phyloP scores from a whole-genome alignment of 2,329 filamentous ascomycete genomes.

The Aspergillus pseudoviridinutans region DNA sequence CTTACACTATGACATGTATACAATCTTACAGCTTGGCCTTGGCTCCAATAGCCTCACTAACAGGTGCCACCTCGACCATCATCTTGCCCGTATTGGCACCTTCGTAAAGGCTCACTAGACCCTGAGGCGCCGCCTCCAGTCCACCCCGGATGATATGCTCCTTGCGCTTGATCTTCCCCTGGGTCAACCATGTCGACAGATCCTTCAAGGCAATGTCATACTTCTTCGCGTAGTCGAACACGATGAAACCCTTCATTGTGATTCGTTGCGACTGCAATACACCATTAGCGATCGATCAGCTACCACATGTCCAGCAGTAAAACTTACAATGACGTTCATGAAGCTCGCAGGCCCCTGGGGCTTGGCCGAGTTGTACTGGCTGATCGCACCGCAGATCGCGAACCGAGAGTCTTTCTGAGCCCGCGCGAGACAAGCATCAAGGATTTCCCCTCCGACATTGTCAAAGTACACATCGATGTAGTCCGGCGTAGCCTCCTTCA shows the following conservation, averaged over 20 bases:
- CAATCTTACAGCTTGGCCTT: slow-evolving; percentile 42
- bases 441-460: slow-evolving; percentile 69
- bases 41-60: slow-evolving; percentile 26
- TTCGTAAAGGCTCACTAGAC: slow-evolving; percentile 60
- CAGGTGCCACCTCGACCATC: slow-evolving; percentile 42
- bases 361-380: slow-evolving; percentile 60
- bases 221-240: slow-evolving; percentile 62
- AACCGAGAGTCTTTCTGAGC: slow-evolving; percentile 62
- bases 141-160: slow-evolving; percentile 70
- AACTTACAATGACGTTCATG: slow-evolving; percentile 38
- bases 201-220: slow-evolving; percentile 57
- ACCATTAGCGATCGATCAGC: slow-evolving; percentile 10
- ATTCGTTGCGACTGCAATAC: slow-evolving; percentile 30
- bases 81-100: slow-evolving; percentile 69
- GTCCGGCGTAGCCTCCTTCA: slow-evolving; percentile 56
- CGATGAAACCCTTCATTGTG: slow-evolving; percentile 68
- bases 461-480: slow-evolving; percentile 70
- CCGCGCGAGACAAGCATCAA: slow-evolving; percentile 62
- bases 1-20: background rate
- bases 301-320: background rate
- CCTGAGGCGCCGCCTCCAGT: slow-evolving; percentile 59
- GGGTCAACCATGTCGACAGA: slow-evolving; percentile 62
- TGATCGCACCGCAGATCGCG: slow-evolving; percentile 68
- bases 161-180: slow-evolving; percentile 68
- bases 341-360: slow-evolving; percentile 54